Percentiles rank a stretch among this genome's conserved stretches.
Conservation (phyloP, 1,284 basidiomycete genomes). For the Volvariella volvacea region DNA sequence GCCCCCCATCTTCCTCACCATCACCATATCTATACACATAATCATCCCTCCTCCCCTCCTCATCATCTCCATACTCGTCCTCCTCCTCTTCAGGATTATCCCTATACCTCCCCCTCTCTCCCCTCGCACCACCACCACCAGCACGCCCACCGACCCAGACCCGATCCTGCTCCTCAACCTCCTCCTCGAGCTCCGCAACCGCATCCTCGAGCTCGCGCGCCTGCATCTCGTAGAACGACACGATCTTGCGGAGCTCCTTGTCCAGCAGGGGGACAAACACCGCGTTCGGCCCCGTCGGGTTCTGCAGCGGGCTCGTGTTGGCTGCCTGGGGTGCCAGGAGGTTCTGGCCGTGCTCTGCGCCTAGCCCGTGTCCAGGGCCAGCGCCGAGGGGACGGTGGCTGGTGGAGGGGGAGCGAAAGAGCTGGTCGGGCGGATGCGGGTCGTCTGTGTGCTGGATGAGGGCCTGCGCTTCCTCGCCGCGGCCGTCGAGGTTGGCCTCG, state of each 20-base stretch:
- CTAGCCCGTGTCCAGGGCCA: no score
- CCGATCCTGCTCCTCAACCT: not conserved
- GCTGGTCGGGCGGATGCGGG: no score
- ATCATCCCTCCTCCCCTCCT: conserved; percentile 27
- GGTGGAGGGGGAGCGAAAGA: no score
- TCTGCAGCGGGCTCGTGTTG: not conserved
- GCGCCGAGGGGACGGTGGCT: no score
- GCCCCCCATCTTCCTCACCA: conserved; percentile 63
- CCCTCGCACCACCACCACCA: not conserved
- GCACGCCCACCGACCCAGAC: conserved; percentile 14
- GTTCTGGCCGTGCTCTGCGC: conserved; percentile 13
- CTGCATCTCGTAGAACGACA: conserved; percentile 74
- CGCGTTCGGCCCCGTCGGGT: conserved; percentile 36
- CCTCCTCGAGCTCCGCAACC: conserved; percentile 59
- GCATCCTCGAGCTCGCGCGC: conserved; percentile 73
- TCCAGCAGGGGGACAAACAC: conserved; percentile 76
- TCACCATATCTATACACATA: conserved; percentile 58
- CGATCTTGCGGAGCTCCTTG: conserved; percentile 80
- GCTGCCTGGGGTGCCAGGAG: not conserved
- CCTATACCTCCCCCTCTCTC: not conserved
- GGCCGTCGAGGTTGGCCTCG: conserved; percentile 41
- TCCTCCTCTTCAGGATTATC: not conserved
- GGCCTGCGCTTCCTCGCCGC: conserved; percentile 50
- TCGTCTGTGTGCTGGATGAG: no score
- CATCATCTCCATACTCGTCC: conserved; percentile 25